These are phyloP conservation scores for Kurtzmaniella fragi DNA, from an alignment of 805 yeast genomes.

Conservation along the genomic window DNA sequence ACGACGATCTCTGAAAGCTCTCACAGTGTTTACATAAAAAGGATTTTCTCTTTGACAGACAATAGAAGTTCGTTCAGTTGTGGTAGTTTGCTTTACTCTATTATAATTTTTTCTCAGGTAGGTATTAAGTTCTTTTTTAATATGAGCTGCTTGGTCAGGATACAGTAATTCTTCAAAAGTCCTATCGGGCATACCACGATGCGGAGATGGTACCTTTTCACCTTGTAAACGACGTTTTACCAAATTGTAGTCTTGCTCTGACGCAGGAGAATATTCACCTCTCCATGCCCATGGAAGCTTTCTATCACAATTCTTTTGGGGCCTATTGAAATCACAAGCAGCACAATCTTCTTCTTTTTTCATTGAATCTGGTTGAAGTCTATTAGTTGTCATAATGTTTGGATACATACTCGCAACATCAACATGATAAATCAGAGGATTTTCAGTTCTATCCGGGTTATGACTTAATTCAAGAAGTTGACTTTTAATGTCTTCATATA, in stretches of 20 bases:
- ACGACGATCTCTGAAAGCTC: conserved; percentile 91
- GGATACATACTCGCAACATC: conserved; percentile 99
- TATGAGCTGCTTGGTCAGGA: conserved; percentile 67
- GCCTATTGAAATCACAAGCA: conserved; percentile 93
- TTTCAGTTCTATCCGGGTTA: conserved; percentile 63
- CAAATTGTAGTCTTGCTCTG: conserved; percentile 87
- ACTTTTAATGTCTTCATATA: conserved; percentile 52
- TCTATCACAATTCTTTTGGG: conserved; percentile 91
- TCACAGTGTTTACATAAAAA: conserved; percentile 89
- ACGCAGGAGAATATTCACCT: conserved; percentile 91
- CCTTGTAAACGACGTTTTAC: conserved; percentile 75
- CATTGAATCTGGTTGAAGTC: conserved; percentile 98
- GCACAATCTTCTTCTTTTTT: conserved; percentile 94
- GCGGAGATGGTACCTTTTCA: conserved; percentile 67
- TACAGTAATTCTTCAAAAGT: conserved; percentile 73
- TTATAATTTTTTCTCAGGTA: conserved; percentile 85
- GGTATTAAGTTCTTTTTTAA: conserved; percentile 75
- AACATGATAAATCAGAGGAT: conserved; percentile 90
- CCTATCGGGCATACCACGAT: conserved; percentile 52
- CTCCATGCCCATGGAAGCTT: conserved; percentile 96
- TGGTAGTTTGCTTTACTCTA: conserved; percentile 73
- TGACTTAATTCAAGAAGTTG: conserved; percentile 55
- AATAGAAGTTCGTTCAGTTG: conserved; percentile 84
- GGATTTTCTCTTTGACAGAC: conserved; percentile 98
- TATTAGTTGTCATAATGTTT: conserved; percentile 94